Base-by-base conservation (phyloP, 2,329 filamentous ascomycete species). In the Parascedosporium putredinis region DNA sequence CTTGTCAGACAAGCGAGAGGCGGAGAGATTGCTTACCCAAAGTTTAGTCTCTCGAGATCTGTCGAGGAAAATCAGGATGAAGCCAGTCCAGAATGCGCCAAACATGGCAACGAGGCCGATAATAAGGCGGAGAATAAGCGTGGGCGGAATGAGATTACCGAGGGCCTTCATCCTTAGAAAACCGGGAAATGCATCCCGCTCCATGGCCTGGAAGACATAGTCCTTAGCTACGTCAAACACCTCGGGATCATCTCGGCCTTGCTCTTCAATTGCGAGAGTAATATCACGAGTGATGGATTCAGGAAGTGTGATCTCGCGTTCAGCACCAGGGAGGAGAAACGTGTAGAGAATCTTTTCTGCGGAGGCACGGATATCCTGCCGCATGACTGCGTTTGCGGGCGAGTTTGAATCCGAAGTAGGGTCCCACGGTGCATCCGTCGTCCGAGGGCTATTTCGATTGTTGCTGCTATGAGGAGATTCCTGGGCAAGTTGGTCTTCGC, bases 341-440 rank as follows among this genome's bases (percentile, higher is more conserved):
- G 91, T 97, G 69, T 96, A 98, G n/a, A 98, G 77, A 47, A 98
- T 96, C 75, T 95, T 96, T 70, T 97, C 93, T 0, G 94, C 94
- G 3, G 88, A 95, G 8, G 89, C 86, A 51, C 89, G 81, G 57
- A 98, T 89, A 61, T 98, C 93, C 54, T 88, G 81, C 55, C 93
- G 79, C n/a, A 84, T 80, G 40, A 96, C 88, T 1, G 84, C 86
- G 61, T 94, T 86, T 3, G 81, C 80, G 0, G 88, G 88, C 10
- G 89, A 95, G 61, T 83, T 87, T 10, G 86, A 90, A 60, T 90
- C 86, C 29, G 84, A 81, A 3, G 79, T 81, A 29, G 81, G 66
- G 43, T 81, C 77, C 47, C 75, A 73, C 2, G 79, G 74, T 14
- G 75, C 81, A 24, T 42, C 38, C 14, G 63, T 76, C 81, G 56